Evolutionary conservation across 2,329 filamentous ascomycete species (phyloP).

Genomic region (Didymellaceae sp.): DNA sequence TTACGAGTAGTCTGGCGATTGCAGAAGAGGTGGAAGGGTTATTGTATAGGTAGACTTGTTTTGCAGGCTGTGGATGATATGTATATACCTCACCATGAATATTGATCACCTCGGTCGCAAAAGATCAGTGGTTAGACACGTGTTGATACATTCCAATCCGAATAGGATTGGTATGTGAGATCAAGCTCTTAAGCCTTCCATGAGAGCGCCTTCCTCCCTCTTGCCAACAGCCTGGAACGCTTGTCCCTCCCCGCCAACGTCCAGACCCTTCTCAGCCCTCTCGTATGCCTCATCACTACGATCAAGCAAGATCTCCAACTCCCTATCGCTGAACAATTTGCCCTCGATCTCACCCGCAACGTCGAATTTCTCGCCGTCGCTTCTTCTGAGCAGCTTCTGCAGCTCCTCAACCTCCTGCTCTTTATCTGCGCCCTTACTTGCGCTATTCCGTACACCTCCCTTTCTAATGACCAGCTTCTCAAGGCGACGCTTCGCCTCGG

Average conservation of each 20-base stretch:
- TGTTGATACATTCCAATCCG: too few relatives aligned
- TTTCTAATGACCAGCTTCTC: constrained; percentile 97
- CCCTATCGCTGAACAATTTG: constrained; percentile 74
- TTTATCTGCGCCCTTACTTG: constrained; percentile 51
- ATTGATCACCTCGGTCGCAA: too few relatives aligned
- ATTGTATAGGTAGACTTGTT: constrained; percentile 55
- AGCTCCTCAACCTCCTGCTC: constrained; percentile 57
- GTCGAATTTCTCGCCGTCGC: constrained; percentile 74
- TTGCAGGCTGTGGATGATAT: too few relatives aligned
- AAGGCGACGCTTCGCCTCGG: constrained; percentile 87
- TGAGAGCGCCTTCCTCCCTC: constrained; percentile 60
- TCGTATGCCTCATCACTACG: constrained; percentile 71
- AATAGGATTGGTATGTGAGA: too few relatives aligned
- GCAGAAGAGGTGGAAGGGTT: constrained; percentile 73
- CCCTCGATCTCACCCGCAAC: constrained; percentile 62
- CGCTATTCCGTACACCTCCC: constrained; percentile 68
- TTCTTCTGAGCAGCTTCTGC: constrained; percentile 56
- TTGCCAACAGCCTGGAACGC: constrained; percentile 82
- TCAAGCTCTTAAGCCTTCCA: constrained; percentile 56
- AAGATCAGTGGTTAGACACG: too few relatives aligned
- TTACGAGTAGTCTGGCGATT: constrained; percentile 88
- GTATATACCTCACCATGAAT: too few relatives aligned
- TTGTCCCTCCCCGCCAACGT: constrained; percentile 66
- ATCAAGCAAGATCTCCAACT: constrained; percentile 81
- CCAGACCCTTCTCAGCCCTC: constrained; percentile 78